phyloP scores from a whole-genome alignment of 129 eudicot genomes.

The Logfia minima region DNA sequence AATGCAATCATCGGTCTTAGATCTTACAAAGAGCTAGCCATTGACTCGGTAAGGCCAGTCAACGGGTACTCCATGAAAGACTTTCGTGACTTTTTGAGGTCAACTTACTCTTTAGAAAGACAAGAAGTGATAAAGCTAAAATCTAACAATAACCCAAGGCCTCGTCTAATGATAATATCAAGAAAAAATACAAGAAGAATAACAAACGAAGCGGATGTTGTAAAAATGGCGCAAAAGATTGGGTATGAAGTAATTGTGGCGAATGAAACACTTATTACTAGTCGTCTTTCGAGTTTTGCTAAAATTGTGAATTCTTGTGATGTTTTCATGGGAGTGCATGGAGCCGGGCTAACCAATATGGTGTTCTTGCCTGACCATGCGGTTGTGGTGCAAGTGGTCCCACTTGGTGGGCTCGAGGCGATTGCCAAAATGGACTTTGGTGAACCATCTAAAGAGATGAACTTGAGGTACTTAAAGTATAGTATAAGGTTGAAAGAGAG shows the following conservation, averaged over 20 bases:
- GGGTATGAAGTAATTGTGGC: conserved; percentile 57
- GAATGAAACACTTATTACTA: conserved; percentile 35
- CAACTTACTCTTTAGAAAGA: conserved; percentile 41
- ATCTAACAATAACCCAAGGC: conserved; percentile 18
- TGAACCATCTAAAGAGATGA: conserved; percentile 54
- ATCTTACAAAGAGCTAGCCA: conserved; percentile 49
- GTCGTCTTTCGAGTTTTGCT: conserved; percentile 46
- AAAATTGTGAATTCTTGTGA: conserved; percentile 57
- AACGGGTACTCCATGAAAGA: conserved; percentile 38
- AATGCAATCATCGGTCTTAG: conserved; percentile 44
- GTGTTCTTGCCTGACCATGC: conserved; percentile 56
- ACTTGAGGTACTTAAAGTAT: conserved; percentile 56
- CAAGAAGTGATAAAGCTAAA: conserved; percentile 16
- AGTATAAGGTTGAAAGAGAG: conserved; percentile 55
- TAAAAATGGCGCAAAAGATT: conserved; percentile 39
- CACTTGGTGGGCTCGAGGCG: conserved; percentile 48
- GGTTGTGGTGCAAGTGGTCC: conserved; percentile 55
- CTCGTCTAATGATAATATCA: conserved; percentile 57
- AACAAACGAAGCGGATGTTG: conserved; percentile 39
- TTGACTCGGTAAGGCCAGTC: conserved; percentile 23
- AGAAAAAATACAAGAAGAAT: conserved; percentile 47
- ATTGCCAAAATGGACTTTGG: conserved; percentile 49
- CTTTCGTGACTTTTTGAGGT: conserved; percentile 47
- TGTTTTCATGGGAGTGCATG: conserved; percentile 70
- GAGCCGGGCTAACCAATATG: conserved; percentile 77